Conservation (phyloP, 1,284 basidiomycete species). For the Takashimella tepidaria region DNA sequence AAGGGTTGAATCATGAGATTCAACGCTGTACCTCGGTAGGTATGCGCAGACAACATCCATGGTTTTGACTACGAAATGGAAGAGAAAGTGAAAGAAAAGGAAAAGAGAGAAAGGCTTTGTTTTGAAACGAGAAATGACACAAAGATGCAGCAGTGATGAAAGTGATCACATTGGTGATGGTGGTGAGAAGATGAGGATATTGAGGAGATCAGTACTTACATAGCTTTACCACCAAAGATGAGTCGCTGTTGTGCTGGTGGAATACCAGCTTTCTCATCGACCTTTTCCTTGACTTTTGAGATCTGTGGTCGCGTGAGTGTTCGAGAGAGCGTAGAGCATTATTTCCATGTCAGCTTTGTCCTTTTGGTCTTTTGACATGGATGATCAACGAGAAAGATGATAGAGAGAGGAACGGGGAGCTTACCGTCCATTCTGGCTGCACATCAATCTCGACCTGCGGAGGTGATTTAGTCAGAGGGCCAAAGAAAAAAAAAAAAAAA, state of each 20-base stretch:
- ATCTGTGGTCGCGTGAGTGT: constrained; percentile 58
- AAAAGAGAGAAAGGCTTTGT: not conserved
- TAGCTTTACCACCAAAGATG: constrained; percentile 90
- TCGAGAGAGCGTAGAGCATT: too few species aligned
- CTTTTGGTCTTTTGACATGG: too few species aligned
- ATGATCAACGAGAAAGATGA: too few species aligned
- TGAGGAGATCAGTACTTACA: constrained; percentile 58
- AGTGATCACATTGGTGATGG: too few species aligned
- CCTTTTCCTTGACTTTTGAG: constrained; percentile 92
- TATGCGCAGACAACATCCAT: too few species aligned
- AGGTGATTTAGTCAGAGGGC: too few species aligned
- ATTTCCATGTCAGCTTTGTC: not conserved
- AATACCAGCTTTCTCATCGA: constrained; percentile 98
- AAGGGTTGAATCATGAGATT: too few species aligned
- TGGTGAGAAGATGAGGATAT: constrained; percentile 1
- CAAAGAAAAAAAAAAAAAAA: too few species aligned
- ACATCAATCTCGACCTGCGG: constrained; percentile 85
- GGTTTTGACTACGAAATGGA: too few species aligned
- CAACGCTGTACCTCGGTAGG: not conserved
- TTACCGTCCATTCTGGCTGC: constrained; percentile 80
- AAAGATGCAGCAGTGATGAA: too few species aligned
- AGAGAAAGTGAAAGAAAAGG: not conserved
- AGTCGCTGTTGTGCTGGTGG: constrained; percentile 94
- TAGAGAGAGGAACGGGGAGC: constrained; percentile 20
- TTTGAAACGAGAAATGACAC: too few species aligned